Conservation (phyloP, 768 basidiomycete species). For the Baorangia bicolor region DNA sequence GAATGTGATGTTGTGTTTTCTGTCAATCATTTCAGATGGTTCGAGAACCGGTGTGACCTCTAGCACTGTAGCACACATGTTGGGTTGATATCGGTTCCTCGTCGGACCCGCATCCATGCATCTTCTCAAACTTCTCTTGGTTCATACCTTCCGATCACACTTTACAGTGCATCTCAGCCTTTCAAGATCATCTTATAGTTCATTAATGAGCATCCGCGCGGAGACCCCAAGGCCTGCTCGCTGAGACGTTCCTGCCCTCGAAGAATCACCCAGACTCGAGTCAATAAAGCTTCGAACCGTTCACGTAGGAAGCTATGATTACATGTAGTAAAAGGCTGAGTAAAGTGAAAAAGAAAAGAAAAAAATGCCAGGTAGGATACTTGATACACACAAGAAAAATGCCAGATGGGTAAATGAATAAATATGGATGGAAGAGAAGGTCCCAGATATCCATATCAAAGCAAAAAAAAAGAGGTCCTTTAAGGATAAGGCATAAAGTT, state of each 20-base stretch:
- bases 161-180: background rate
- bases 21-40: background rate
- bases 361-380: conserved; percentile 5
- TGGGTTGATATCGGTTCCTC: background rate
- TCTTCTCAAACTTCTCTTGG: too few relatives aligned
- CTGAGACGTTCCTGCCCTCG: too few relatives aligned
- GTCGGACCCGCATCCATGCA: background rate
- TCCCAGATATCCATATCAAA: conserved; percentile 8
- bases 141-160: background rate
- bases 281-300: background rate
- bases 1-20: background rate
- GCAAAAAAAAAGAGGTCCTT: background rate
- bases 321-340: background rate
- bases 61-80: background rate
- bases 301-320: background rate
- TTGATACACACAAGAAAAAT: conserved; percentile 16
- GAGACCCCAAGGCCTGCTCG: background rate
- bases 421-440: conserved; percentile 14
- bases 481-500: conserved; percentile 11
- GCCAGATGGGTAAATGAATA: conserved; percentile 19
- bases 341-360: background rate
- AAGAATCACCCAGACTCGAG: background rate
- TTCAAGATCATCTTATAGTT: background rate
- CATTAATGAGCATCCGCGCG: conserved; percentile 8
- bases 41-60: background rate